These are phyloP conservation scores for Acidomyces sp. DNA, from an alignment of 495 filamentous ascomycete genomes.

Conservation along the genomic window DNA sequence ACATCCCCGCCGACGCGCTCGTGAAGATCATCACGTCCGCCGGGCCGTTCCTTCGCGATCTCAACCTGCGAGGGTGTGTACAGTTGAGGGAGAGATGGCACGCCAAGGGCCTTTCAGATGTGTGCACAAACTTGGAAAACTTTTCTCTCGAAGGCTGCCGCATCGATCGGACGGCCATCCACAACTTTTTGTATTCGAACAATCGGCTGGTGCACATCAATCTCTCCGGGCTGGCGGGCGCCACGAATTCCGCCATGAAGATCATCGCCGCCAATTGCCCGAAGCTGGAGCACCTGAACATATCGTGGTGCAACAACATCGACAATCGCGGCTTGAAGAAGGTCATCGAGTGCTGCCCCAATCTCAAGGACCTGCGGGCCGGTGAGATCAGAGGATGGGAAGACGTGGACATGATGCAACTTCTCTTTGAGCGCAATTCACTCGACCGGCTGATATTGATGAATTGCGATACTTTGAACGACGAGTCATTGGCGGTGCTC, in stretches of 20 bases:
- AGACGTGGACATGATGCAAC: conserved; percentile 50
- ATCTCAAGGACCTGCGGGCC: conserved; percentile 65
- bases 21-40: conserved; percentile 73
- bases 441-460: conserved; percentile 66
- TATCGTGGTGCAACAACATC: conserved; percentile 82
- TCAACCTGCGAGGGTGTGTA: conserved; percentile 69
- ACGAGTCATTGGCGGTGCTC: conserved; percentile 56
- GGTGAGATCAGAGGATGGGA: conserved; percentile 73
- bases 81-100: conserved; percentile 70
- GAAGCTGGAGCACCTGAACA: conserved; percentile 65
- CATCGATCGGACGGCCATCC: conserved; percentile 66
- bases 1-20: conserved; percentile 71
- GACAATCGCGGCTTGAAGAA: conserved; percentile 67
- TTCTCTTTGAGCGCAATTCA: conserved; percentile 65
- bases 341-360: conserved; percentile 57
- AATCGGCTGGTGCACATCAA: conserved; percentile 67
- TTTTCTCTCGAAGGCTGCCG: conserved; percentile 79
- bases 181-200: conserved; percentile 69
- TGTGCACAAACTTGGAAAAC: conserved; percentile 75
- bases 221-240: conserved; percentile 61
- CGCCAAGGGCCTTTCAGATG: conserved; percentile 58
- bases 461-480: conserved; percentile 62
- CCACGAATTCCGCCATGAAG: conserved; percentile 75
- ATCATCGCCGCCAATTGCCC: conserved; percentile 77
- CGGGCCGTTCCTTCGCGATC: conserved; percentile 77